Base-by-base conservation (phyloP, 305 asterid species). In the Withania somnifera region DNA sequence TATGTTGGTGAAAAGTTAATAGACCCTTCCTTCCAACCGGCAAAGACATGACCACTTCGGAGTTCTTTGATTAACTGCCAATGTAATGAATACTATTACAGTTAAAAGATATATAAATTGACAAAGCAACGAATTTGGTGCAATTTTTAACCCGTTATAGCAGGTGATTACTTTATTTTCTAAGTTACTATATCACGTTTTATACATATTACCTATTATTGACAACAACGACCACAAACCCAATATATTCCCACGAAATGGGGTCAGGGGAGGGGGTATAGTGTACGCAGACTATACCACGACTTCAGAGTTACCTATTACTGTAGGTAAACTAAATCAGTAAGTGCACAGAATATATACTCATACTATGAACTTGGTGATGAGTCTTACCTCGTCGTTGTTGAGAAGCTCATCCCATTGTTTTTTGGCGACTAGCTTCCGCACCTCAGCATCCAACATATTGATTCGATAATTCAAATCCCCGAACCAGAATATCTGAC, bases 401-500 rank as follows among this genome's bases (percentile, higher is more conserved):
- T 87, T 85, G 63, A 91, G 97, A 87, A 94, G 97, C 78, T 86
- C 87, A 32, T 79, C 78, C 98, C 97, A 94, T 82, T 91, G 90
- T 88, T 87, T 89, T 84, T 73, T 86, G 7, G 87, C 89, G 13
- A 92, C 93, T 22, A 90, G 92, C 85, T 89, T 92, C 83, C 98
- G 87, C 45, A 91, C 94, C 57, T 91, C 90, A 68, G 80, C 84
- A 83, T 92, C 95, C 67, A 82, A 56, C 92, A 94, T 83, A 87
- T 86, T 91, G 87, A 92, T 86, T 77, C 97, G 95, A 87, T 94
- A 94, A 69, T 94, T 94, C 89, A 94, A 73, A 86, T 94, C 97
- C 24, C 98, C 98, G 26, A 94, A 91, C 98, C 98, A 94, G 91
- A 94, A 94, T 90, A 92, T 91, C 89, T 90, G 91, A 82, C 97